phyloP scores from a whole-genome alignment of 2,329 filamentous ascomycete genomes.

The Hypoxylon sp. region DNA sequence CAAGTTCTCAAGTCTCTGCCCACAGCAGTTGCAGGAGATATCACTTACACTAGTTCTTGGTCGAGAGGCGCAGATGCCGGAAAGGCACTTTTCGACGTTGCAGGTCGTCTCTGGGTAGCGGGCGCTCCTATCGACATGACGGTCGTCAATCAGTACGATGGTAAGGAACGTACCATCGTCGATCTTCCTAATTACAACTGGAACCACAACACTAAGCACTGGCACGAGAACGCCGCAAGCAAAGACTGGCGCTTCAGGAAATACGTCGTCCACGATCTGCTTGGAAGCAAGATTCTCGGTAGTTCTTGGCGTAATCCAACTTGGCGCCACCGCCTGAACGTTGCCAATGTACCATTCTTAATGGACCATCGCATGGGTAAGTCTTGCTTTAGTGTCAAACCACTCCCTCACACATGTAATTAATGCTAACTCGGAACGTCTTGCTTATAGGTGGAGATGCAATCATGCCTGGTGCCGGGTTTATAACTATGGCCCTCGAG shows the following conservation, averaged over 20 bases:
- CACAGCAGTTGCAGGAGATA: not conserved
- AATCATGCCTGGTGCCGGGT: constrained; percentile 54
- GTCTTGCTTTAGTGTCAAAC: not conserved
- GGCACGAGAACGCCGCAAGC: constrained; percentile 45
- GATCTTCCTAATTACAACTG: constrained; percentile 49
- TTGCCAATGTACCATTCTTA: constrained; percentile 56
- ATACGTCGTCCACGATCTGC: constrained; percentile 42
- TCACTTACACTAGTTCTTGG: constrained; percentile 14
- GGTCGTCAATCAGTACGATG: constrained; percentile 40
- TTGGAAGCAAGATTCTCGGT: constrained; percentile 41
- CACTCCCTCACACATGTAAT: not conserved
- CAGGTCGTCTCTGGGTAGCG: constrained; percentile 42
- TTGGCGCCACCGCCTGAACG: constrained; percentile 25
- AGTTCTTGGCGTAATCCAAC: constrained; percentile 35
- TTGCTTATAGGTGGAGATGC: constrained; percentile 45
- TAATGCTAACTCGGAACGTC: not conserved
- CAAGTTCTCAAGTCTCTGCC: constrained; percentile 44
- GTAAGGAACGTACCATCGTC: constrained; percentile 24
- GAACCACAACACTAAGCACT: constrained; percentile 46
- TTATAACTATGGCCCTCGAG: constrained; percentile 53
- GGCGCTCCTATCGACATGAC: constrained; percentile 39
- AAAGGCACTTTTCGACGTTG: constrained; percentile 38
- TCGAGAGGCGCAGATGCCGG: constrained; percentile 29
- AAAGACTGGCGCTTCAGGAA: constrained; percentile 41
- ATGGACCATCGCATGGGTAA: constrained; percentile 60